Base-by-base conservation (phyloP, 1,284 basidiomycete genomes). In the Schizopora paradoxa region DNA sequence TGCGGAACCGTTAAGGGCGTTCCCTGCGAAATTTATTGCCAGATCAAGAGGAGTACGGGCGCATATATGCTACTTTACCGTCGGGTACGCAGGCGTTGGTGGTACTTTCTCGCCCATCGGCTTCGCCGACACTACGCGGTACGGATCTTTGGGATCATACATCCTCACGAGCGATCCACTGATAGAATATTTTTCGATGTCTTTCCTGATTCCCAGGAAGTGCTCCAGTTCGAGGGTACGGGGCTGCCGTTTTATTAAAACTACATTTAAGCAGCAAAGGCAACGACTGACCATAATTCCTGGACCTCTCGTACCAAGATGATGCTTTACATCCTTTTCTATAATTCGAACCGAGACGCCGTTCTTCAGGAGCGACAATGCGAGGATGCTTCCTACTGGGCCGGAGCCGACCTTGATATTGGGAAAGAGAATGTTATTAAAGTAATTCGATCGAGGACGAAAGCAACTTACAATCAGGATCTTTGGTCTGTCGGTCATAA, bases 1-100 rank as follows among this genome's bases (percentile, higher is more conserved):
- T 54, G 53, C 14, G 41, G 34, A 21, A 54, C 16, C 31, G 37
- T 39, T n/a, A n/a, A n/a, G n/a, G n/a, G n/a, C n/a, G n/a, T n/a
- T n/a, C n/a, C n/a, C n/a, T n/a, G n/a, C n/a, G n/a, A n/a, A n/a
- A n/a, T n/a, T n/a, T n/a, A n/a, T n/a, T n/a, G n/a, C n/a, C n/a
- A n/a, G n/a, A n/a, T n/a, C n/a, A n/a, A n/a, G n/a, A n/a, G n/a
- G n/a, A n/a, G n/a, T n/a, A n/a, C n/a, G n/a, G n/a, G n/a, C n/a
- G n/a, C n/a, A n/a, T n/a, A n/a, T n/a, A n/a, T n/a, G n/a, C n/a
- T n/a, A n/a, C n/a, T n/a, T n/a, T n/a, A n/a, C n/a, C n/a, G n/a
- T n/a, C n/a, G n/a, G n/a, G n/a, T n/a, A n/a, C n/a, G n/a, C n/a
- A n/a, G n/a, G n/a, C n/a, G n/a, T n/a, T n/a, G n/a, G n/a, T n/a